Evolutionary conservation across 2,329 filamentous ascomycete species (phyloP).

Genomic region (Exophiala spinifera): DNA sequence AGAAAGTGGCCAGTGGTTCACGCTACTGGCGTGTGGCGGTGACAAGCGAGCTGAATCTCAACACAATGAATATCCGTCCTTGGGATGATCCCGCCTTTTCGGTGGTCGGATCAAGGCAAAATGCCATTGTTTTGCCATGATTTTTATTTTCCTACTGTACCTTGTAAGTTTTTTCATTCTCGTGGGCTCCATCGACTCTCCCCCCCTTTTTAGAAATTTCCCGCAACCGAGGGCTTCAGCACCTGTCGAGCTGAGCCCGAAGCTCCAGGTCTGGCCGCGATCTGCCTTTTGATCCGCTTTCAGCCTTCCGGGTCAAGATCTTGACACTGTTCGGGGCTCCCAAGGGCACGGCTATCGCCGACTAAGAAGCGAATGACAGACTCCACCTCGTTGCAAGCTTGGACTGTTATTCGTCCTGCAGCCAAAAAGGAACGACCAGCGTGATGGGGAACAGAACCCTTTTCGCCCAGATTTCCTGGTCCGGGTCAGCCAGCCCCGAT

Average conservation of each 20-base stretch:
- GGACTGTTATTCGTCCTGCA: neutral
- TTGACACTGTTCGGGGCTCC: too few relatives aligned
- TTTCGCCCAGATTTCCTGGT: neutral
- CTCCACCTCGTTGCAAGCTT: neutral
- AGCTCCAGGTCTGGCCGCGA: neutral
- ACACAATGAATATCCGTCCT: neutral
- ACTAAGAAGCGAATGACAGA: neutral
- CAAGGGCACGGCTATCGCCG: too few relatives aligned
- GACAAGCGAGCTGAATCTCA: constrained; percentile 17
- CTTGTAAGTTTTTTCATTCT: too few relatives aligned
- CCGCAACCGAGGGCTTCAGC: neutral
- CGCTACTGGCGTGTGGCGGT: constrained; percentile 14
- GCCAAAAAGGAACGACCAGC: too few relatives aligned
- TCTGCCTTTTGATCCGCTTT: neutral
- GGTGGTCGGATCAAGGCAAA: constrained; percentile 17
- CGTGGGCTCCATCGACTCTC: too few relatives aligned
- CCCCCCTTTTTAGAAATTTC: neutral
- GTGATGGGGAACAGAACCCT: too few relatives aligned
- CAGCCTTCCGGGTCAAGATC: neutral
- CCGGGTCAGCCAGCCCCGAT: neutral
- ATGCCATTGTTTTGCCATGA: too few relatives aligned
- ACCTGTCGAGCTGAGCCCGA: neutral
- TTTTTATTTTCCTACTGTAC: too few relatives aligned
- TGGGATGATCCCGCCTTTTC: constrained; percentile 12
- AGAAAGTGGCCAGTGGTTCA: too few relatives aligned